Evolutionary conservation across 352 stramenopile species (phyloP).

Genomic region (Phytophthora tentaculata): DNA sequence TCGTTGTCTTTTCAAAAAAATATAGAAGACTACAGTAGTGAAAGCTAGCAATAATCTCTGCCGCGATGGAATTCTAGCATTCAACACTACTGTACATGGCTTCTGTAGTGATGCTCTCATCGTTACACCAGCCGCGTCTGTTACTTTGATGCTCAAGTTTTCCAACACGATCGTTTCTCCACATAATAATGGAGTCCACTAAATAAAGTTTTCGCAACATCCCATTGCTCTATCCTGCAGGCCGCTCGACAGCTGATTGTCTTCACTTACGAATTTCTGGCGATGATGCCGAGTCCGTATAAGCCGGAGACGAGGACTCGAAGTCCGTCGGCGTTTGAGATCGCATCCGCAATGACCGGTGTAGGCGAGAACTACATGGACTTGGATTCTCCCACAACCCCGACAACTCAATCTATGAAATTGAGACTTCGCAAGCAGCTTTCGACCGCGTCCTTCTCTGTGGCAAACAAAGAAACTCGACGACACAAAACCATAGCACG

Average conservation of each 20-base stretch:
- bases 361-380: conserved; percentile 30
- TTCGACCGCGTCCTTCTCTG: conserved; percentile 18
- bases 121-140: background rate
- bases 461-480: conserved; percentile 17
- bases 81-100: background rate
- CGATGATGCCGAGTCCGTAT: background rate
- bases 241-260: conserved; percentile 10
- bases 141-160: conserved; percentile 6
- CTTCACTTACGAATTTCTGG: conserved; percentile 4
- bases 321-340: conserved; percentile 21
- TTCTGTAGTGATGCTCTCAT: background rate
- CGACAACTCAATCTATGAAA: conserved; percentile 41
- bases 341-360: conserved; percentile 18
- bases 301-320: conserved; percentile 5
- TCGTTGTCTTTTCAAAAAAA: too few relatives aligned
- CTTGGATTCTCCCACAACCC: conserved; percentile 30
- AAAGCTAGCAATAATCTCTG: background rate
- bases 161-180: conserved; percentile 23
- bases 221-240: conserved; percentile 7
- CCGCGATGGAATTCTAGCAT: background rate
- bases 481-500: conserved; percentile 25
- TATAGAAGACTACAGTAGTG: too few relatives aligned
- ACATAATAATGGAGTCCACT: conserved; percentile 24
- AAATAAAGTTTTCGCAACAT: conserved; percentile 1
- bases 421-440: conserved; percentile 40